Evolutionary conservation across 805 yeast species (phyloP), one percentile per base, ranked within the genome.

Genomic region (Saccharomycopsis sp.): DNA sequence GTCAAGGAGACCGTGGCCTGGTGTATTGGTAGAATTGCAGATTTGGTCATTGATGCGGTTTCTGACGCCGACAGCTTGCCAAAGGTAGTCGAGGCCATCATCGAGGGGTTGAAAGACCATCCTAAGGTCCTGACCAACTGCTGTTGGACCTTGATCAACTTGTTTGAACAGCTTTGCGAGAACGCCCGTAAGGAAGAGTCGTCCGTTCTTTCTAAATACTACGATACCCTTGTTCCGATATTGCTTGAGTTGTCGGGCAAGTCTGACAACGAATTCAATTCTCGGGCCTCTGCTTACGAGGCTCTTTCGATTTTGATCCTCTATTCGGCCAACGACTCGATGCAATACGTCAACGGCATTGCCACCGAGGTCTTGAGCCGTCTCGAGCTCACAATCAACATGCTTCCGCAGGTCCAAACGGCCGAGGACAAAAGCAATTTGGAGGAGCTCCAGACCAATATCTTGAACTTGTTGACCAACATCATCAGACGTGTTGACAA

Each of bases 1-100:
- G 99, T 94, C 25, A 87, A 89, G 70, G 99, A 94, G 69, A 92
- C 99, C 1, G 97, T 91, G 38, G 96, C 98, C 2, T 94, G 99
- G 99, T 93, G 98, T 75, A 77, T 94, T 61, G 99, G 99, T 59
- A 84, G 97, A 72, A 89, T 94, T 66, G 96, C 97, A 9, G 98
- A 94, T 68, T 75, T 86, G 56, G 89, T 86, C 50, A 80, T 88
- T 62, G 88, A 82, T 56, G 89, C 96, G 2, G 84, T 93, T 63
- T 87, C 87, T 65, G 70, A 81, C 25, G 78, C 81, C 51, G 71
- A 73, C 2, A 86, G 85, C 69, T 77, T 94, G 63, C 90, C 93
- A 25, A 77, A 75, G 52, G 83, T 94, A 56, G 74, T 94, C 58
- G 77, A 80, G 56, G 94, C 96, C 0, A 80, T 94, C 63, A 72